Base-by-base conservation (phyloP, 1,284 basidiomycete genomes). In the Trichosporon ovoides region DNA sequence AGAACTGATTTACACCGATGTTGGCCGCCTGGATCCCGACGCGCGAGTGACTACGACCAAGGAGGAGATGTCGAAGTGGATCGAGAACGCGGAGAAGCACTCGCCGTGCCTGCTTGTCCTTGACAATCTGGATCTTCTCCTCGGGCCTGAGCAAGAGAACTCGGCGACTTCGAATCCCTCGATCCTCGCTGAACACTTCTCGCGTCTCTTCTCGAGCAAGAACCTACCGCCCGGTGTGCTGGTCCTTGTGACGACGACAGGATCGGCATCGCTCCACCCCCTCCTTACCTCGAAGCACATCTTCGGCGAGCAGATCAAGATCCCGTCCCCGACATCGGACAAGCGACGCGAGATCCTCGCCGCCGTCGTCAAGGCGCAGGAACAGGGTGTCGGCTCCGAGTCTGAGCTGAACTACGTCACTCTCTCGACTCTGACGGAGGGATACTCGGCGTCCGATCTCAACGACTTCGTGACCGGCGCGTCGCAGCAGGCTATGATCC, bases 401-500 rank as follows among this genome's bases (percentile, higher is more conserved):
- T 79, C 14, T 65, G 81, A 82, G 3, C 80, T 93, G 36, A 93
- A 98, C 73, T 89, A 83, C 67, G 84, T 88, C 0, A 82, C 86
- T 7, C 77, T 98, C 31, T 87, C 92, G 0, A 87, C 87, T 1
- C 83, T 87, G 70, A 93, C 94, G 0, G 96, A 99, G 74, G 96
- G 96, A 0, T 98, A 97, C 74, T 86, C 87, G 0, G 87, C 90
- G 0, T 85, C 86, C 0, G 96, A 99, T 75, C 75, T 99, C 57
- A 83, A 86, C 55, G 94, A 97, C 73, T 79, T 98, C 9, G 85
- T 92, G 1, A 86, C 87, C n/a, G 82, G 91, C 28, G 89, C 94
- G 0, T 80, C 92, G 28, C 92, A 97, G 68, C 87, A 92, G 66
- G 85, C 90, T 9, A 86, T 88, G 3, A 88, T 92, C 56, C 82